Evolutionary conservation across 768 basidiomycete genomes (phyloP).

Genomic region (Pulveroboletus sp.): DNA sequence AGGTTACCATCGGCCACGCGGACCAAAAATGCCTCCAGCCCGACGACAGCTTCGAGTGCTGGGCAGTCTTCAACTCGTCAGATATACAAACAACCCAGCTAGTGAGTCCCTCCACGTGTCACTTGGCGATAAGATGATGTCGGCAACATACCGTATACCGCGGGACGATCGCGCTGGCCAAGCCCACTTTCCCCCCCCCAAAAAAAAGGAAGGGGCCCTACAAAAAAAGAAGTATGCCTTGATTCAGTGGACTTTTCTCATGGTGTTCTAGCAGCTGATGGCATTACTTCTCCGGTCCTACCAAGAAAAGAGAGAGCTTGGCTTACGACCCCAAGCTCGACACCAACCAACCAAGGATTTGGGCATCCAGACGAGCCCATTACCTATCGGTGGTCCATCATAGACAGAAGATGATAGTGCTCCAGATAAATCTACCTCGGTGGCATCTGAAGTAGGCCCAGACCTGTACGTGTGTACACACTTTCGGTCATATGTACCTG

Average conservation of each 20-base stretch:
- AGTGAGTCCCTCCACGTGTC: slow-evolving; percentile 12
- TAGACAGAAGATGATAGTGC: background rate
- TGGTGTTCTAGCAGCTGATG: slow-evolving; percentile 15
- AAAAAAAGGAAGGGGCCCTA: slow-evolving; percentile 17
- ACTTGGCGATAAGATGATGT: background rate
- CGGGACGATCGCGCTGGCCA: too few relatives aligned
- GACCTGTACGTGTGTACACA: slow-evolving; percentile 7
- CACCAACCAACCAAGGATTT: slow-evolving; percentile 12
- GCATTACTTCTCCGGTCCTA: slow-evolving; percentile 22
- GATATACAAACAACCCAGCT: slow-evolving; percentile 22
- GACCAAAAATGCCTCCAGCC: slow-evolving; percentile 18
- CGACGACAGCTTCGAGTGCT: slow-evolving; percentile 14
- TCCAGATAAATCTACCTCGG: background rate
- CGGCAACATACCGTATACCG: too few relatives aligned
- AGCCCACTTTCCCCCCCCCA: slow-evolving; percentile 26
- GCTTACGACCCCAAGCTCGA: background rate
- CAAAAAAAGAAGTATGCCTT: slow-evolving; percentile 24
- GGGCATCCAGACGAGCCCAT: slow-evolving; percentile 19
- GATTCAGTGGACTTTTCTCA: background rate
- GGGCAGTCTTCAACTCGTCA: slow-evolving; percentile 20
- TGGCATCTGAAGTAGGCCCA: background rate
- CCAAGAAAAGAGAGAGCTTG: slow-evolving; percentile 18
- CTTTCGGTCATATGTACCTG: background rate
- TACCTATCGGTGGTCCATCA: background rate
- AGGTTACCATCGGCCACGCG: background rate